Base-by-base conservation (phyloP, 805 yeast species). In the Kuraishia floccosa region DNA sequence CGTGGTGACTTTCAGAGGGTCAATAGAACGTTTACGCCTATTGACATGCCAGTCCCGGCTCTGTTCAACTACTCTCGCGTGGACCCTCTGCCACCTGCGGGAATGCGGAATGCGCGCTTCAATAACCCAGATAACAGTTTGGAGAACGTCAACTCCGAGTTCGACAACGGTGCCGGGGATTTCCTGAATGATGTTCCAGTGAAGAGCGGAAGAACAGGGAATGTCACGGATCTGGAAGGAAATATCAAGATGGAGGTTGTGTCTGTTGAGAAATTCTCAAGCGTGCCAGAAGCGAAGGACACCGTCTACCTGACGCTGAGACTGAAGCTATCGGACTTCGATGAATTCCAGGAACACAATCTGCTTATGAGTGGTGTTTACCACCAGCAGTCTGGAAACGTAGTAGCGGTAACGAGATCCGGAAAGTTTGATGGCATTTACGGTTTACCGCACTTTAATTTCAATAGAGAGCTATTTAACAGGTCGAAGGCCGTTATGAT, bases 381-480 rank as follows among this genome's bases (percentile, higher is more conserved):
- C 47, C 83, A 77, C 44, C 76, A 79, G 37, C 62, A 65, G 14
- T 54, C 72, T 1, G 93, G 93, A 1, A 60, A 80, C 31, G 47
- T 81, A 4, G 56, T 81, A 11, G 63, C 76, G 0, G 45, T 69
- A 13, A 65, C 85, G 1, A 58, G 63, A 22, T 67, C 85, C 18
- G 82, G 81, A 5, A 79, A 77, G 47, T 75, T 75, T 47, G 58
- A 63, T 31, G 77, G 85, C 6, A 33, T 62, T n/a, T 65, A 67
- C 43, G 78, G 76, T 2, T 56, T 81, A 21, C 74, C 84, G 8
- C 77, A 75, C 43, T 57, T 75, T 9, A 50, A 65, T 3, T 49
- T 68, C 36, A 53, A 55, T 27, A 63, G 60, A 12, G 39, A 45
- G 2, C 49, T 54, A 15, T 78, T 58, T 40, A 54, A 69, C 19